A percentile compares a stretch with the other conserved stretches of the same genome.
Evolutionary conservation across 495 filamentous ascomycete genomes (phyloP).

Genomic region (Daldinia grandis): DNA sequence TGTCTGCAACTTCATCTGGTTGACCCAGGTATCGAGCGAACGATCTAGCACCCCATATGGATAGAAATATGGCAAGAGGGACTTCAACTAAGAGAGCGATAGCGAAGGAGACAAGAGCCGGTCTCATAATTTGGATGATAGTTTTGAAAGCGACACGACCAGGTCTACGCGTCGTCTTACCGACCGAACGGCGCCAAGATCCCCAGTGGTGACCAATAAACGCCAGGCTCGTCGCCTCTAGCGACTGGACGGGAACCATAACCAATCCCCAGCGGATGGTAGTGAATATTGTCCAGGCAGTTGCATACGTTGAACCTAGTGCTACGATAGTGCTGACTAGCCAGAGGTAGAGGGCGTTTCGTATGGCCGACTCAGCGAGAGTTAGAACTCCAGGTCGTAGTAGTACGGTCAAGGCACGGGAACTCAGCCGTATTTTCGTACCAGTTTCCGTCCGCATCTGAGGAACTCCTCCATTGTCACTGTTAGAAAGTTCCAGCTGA

Average conservation of each 20-base stretch:
- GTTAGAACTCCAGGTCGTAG: constrained; percentile 64
- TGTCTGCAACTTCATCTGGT: constrained; percentile 63
- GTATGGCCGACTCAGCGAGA: constrained; percentile 69
- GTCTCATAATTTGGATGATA: constrained; percentile 56
- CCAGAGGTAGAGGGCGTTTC: constrained; percentile 79
- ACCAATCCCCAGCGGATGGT: constrained; percentile 82
- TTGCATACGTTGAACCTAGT: constrained; percentile 70
- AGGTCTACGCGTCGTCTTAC: constrained; percentile 48
- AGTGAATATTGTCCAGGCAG: constrained; percentile 79
- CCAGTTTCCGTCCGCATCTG: constrained; percentile 1
- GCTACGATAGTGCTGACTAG: constrained; percentile 70
- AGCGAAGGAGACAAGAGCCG: constrained; percentile 61
- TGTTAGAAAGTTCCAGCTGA: not conserved
- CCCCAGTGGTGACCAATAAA: constrained; percentile 79
- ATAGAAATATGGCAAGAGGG: constrained; percentile 68
- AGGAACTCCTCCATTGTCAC: not conserved
- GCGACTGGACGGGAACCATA: constrained; percentile 75
- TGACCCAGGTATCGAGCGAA: constrained; percentile 70
- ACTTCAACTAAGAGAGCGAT: constrained; percentile 67
- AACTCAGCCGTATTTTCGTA: constrained; percentile 44
- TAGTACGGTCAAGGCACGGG: constrained; percentile 60
- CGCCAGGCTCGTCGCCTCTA: constrained; percentile 70
- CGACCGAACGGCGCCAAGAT: constrained; percentile 57
- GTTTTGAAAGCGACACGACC: constrained; percentile 50
- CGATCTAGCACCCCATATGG: constrained; percentile 61